Conservation (phyloP, 306 rosid species). For the Luffa aegyptiaca region DNA sequence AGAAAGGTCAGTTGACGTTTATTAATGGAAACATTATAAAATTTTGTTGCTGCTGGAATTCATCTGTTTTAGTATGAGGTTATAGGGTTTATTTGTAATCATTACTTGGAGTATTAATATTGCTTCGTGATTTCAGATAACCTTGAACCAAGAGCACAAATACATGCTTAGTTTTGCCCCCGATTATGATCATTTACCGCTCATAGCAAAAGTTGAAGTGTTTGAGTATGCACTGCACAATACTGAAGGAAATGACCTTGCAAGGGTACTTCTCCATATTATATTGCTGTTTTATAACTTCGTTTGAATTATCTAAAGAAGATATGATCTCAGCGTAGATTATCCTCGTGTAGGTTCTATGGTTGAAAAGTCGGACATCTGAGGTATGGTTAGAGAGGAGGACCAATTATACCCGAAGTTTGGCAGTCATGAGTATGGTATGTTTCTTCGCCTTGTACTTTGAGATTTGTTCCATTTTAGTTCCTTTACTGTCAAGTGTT, state of each 20-base stretch:
- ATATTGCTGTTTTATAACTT: not conserved
- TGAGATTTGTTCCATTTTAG: too few relatives aligned
- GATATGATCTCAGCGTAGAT: conserved; percentile 17
- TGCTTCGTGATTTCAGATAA: conserved; percentile 46
- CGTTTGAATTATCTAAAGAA: conserved; percentile 9
- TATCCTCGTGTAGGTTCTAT: conserved; percentile 56
- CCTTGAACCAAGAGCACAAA: conserved; percentile 91
- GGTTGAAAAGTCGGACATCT: conserved; percentile 98
- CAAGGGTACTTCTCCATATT: conserved; percentile 39
- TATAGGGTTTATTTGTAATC: not conserved
- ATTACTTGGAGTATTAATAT: conserved; percentile 4
- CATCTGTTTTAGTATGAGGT: not conserved
- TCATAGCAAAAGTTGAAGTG: conserved; percentile 96
- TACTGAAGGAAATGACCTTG: conserved; percentile 90
- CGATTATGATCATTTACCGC: conserved; percentile 90
- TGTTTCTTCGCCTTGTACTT: not conserved
- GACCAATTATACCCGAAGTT: conserved; percentile 92
- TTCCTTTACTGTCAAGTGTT: too few relatives aligned
- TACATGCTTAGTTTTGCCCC: conserved; percentile 96
- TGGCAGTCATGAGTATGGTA: conserved; percentile 99
- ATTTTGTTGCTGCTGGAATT: not conserved
- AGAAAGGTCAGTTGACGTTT: conserved; percentile 59
- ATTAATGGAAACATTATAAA: not conserved
- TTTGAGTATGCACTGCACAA: conserved; percentile 79
- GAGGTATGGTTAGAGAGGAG: conserved; percentile 98